A percentile compares a stretch with the other conserved stretches of the same genome.
These are phyloP conservation scores for Chaetoceros muelleri DNA, from an alignment of 108 stramenopile species.

Conservation along the genomic window DNA sequence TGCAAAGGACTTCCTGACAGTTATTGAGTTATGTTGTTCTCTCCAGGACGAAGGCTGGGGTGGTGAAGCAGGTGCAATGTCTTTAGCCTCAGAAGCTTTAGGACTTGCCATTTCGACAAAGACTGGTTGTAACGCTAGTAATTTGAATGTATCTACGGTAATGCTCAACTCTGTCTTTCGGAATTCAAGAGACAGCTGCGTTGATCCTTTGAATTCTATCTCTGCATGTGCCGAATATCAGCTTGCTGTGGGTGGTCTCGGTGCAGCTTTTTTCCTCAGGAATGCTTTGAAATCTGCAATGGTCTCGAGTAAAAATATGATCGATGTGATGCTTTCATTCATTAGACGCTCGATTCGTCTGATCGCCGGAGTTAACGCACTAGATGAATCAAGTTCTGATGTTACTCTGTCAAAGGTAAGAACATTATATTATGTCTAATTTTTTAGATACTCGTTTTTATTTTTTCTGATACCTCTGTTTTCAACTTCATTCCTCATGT, in stretches of 20 bases:
- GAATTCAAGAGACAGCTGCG: conserved; percentile 29
- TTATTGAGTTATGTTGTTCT: conserved; percentile 47
- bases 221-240: conserved; percentile 53
- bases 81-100: conserved; percentile 77
- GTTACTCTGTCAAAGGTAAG: too few species aligned
- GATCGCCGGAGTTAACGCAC: too few species aligned
- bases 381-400: too few species aligned
- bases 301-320: too few species aligned
- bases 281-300: conserved; percentile 49
- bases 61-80: conserved; percentile 87
- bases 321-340: too few species aligned
- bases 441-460: too few species aligned
- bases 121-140: conserved; percentile 13
- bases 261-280: conserved; percentile 41
- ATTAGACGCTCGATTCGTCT: too few species aligned
- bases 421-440: too few species aligned
- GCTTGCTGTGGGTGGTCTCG: conserved; percentile 47
- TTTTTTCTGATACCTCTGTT: too few species aligned
- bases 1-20: conserved; percentile 30
- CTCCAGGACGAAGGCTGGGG: conserved; percentile 61
- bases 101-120: conserved; percentile 72
- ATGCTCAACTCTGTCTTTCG: conserved; percentile 28
- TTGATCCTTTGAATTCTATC: conserved; percentile 39
- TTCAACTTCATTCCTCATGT: too few species aligned
- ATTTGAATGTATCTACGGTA: too few species aligned